Conservation (phyloP, 257 asterid species). For the Solanum infundibuliforme region DNA sequence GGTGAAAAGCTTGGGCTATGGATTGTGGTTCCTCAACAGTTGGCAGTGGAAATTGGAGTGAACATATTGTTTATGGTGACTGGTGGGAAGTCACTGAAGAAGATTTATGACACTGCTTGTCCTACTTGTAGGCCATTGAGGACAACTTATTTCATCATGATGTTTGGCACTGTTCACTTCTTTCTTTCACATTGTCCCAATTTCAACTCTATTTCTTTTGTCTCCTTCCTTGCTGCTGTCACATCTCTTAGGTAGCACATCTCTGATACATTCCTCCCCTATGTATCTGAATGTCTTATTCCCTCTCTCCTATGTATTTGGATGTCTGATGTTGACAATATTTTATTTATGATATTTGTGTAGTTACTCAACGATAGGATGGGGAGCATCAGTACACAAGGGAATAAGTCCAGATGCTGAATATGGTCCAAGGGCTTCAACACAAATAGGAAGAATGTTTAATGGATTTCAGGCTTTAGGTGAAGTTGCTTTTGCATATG, state of each 20-base stretch:
- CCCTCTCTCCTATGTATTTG: too few species aligned
- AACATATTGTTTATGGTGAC: conserved; percentile 43
- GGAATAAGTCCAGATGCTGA: conserved; percentile 9
- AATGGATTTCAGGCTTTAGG: conserved; percentile 32
- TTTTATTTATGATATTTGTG: neutral
- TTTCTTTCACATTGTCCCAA: conserved; percentile 38
- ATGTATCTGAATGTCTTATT: too few species aligned
- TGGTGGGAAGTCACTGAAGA: conserved; percentile 37
- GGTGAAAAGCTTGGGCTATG: neutral
- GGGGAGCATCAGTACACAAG: conserved; percentile 27
- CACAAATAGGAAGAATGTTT: conserved; percentile 9
- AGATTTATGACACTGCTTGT: conserved; percentile 20
- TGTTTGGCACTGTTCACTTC: conserved; percentile 34
- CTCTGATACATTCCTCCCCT: too few species aligned
- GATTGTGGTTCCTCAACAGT: neutral
- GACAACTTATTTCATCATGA: conserved; percentile 23
- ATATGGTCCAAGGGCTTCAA: conserved; percentile 19
- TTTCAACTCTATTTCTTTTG: conserved; percentile 21
- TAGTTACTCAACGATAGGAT: conserved; percentile 42
- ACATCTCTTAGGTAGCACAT: conserved; percentile 30
- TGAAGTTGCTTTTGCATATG: conserved; percentile 35
- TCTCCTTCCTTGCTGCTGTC: conserved; percentile 42
- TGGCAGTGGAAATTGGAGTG: neutral
- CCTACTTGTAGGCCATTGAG: conserved; percentile 10
- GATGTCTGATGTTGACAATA: neutral